Evolutionary conservation across 148 eudicot genomes (phyloP).

Genomic region (Selenicereus undatus): DNA sequence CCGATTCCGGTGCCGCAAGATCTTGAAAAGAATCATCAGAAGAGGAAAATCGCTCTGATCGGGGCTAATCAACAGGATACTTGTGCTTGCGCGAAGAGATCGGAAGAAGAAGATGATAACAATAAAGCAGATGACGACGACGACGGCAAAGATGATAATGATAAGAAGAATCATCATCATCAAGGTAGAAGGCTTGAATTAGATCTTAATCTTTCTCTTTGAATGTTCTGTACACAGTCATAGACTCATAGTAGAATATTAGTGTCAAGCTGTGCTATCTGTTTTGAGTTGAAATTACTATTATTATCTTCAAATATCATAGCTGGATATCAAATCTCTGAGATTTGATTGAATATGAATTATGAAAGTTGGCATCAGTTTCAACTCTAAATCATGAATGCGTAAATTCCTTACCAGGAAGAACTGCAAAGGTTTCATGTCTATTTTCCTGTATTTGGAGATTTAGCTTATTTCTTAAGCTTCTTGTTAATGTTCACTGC

Average conservation of each 20-base stretch:
- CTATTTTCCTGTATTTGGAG: no score
- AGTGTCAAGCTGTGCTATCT: not conserved
- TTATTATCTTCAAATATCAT: no score
- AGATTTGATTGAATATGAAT: not conserved
- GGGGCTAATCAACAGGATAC: not conserved
- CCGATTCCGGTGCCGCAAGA: not conserved
- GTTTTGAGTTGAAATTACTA: not conserved
- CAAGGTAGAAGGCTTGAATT: slow-evolving; percentile 3
- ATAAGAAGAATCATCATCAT: not conserved
- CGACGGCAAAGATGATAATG: not conserved
- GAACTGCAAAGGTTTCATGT: not conserved
- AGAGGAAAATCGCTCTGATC: not conserved
- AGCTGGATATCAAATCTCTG: not conserved
- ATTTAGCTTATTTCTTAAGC: no score
- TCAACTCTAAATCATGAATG: not conserved
- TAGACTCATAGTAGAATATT: not conserved
- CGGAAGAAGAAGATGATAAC: not conserved
- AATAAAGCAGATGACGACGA: not conserved
- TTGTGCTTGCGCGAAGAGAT: not conserved
- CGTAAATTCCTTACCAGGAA: not conserved
- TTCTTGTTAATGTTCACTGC: no score
- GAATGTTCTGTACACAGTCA: not conserved
- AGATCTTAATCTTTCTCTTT: slow-evolving; percentile 7
- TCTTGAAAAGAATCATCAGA: not conserved
- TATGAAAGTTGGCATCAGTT: not conserved